Evolutionary conservation across 768 basidiomycete genomes (phyloP).

Genomic region (Amanita polypyramis): DNA sequence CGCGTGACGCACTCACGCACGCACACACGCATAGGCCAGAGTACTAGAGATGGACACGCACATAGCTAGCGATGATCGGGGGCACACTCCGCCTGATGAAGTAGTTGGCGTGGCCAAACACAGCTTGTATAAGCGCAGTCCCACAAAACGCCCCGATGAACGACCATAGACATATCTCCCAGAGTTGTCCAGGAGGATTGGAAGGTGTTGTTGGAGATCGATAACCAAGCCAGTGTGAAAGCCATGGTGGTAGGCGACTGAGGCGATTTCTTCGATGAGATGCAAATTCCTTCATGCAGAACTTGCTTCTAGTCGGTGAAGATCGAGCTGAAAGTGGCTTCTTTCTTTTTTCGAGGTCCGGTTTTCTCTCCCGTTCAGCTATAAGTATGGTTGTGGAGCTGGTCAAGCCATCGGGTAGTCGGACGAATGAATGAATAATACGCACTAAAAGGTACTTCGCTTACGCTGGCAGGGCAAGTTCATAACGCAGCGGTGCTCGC

Average conservation of each 20-base stretch:
- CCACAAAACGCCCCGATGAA: constrained; percentile 43
- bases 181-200: constrained; percentile 22
- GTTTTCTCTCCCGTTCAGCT: too few species aligned
- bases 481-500: too few species aligned
- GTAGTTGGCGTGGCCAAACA: constrained; percentile 37
- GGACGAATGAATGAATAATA: neutral
- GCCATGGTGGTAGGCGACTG: constrained; percentile 23
- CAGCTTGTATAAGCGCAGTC: constrained; percentile 36
- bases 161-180: constrained; percentile 39
- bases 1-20: too few species aligned
- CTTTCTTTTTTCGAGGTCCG: too few species aligned
- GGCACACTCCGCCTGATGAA: constrained; percentile 37
- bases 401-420: too few species aligned
- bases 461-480: too few species aligned
- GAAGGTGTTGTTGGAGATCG: too few species aligned
- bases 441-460: too few species aligned
- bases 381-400: too few species aligned
- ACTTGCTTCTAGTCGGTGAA: neutral
- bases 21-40: neutral
- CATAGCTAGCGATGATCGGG: constrained; percentile 36
- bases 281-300: neutral
- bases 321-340: neutral
- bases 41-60: constrained; percentile 17
- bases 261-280: constrained; percentile 15
- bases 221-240: constrained; percentile 36